These are phyloP conservation scores for Plasmopara halstedii DNA, from an alignment of 352 stramenopile genomes.

Conservation along the genomic window DNA sequence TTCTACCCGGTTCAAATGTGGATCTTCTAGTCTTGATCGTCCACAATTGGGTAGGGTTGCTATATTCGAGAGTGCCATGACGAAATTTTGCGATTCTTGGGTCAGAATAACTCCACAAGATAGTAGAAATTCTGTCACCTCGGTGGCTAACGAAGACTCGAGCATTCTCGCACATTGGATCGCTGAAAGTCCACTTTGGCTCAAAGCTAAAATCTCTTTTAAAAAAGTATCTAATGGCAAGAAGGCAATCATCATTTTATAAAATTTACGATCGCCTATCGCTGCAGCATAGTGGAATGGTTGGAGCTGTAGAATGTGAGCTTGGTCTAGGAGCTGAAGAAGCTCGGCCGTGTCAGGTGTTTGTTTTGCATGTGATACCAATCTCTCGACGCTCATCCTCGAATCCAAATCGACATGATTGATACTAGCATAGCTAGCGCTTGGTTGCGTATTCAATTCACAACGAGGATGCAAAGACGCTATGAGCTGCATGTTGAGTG, in stretches of 20 bases:
- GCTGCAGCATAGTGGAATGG: constrained; percentile 7
- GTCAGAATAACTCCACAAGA: constrained; percentile 1
- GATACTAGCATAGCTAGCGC: background rate
- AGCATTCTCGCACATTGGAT: constrained; percentile 3
- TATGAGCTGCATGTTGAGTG: no score
- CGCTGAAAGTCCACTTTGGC: constrained; percentile 3
- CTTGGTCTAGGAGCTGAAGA: background rate
- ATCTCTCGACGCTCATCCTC: background rate
- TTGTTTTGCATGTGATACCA: constrained; percentile 2
- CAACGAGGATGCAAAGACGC: no score
- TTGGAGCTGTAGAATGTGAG: background rate
- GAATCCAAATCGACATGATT: background rate
- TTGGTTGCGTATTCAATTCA: background rate
- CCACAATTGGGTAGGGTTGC: background rate
- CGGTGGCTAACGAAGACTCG: background rate
- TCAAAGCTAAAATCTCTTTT: constrained; percentile 1
- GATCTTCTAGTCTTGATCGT: background rate
- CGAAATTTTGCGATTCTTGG: background rate
- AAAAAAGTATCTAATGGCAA: constrained; percentile 5
- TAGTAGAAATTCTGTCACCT: constrained; percentile 2
- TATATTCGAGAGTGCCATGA: background rate
- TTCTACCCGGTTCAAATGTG: constrained; percentile 1
- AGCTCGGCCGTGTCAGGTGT: background rate
- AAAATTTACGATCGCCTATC: constrained; percentile 8
- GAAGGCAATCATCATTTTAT: constrained; percentile 3